These are phyloP conservation scores for Daldinia eschscholtzii DNA, from an alignment of 2,329 filamentous ascomycete genomes.

Conservation along the genomic window DNA sequence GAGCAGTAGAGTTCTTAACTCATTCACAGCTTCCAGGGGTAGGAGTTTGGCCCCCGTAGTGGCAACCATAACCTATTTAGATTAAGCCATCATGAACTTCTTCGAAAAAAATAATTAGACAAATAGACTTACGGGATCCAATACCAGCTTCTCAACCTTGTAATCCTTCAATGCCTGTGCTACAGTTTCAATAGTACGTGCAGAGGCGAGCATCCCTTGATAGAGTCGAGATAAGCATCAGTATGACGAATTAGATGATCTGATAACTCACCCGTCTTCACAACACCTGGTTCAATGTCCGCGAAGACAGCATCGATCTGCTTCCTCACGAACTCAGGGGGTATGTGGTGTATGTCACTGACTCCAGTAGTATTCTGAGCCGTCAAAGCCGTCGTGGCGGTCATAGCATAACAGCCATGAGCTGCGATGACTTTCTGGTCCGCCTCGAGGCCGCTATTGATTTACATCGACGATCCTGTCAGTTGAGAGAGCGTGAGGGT, in stretches of 20 bases:
- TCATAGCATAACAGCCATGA: constrained; percentile 96
- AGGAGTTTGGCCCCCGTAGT: constrained; percentile 81
- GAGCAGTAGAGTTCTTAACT: constrained; percentile 71
- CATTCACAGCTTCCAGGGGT: constrained; percentile 71
- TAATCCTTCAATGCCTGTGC: constrained; percentile 72
- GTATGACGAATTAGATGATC: neutral
- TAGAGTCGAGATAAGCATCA: constrained; percentile 21
- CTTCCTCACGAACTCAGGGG: constrained; percentile 81
- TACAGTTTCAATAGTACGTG: constrained; percentile 76
- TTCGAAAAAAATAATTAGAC: neutral
- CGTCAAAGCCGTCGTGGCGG: constrained; percentile 94
- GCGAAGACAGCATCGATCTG: constrained; percentile 87
- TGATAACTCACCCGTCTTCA: constrained; percentile 81
- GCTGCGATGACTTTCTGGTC: constrained; percentile 95
- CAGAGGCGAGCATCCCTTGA: constrained; percentile 84
- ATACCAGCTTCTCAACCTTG: constrained; percentile 69
- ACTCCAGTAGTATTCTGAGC: constrained; percentile 94
- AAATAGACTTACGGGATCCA: constrained; percentile 75
- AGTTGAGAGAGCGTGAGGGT: constrained; percentile 20
- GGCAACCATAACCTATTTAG: constrained; percentile 85
- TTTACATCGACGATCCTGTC: constrained; percentile 23
- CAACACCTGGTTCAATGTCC: constrained; percentile 88
- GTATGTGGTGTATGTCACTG: constrained; percentile 81
- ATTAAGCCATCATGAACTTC: constrained; percentile 11
- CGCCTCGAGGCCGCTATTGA: constrained; percentile 84